These are phyloP conservation scores for Talaromyces sp. DNA, from an alignment of 2,329 filamentous ascomycete species.

Conservation along the genomic window DNA sequence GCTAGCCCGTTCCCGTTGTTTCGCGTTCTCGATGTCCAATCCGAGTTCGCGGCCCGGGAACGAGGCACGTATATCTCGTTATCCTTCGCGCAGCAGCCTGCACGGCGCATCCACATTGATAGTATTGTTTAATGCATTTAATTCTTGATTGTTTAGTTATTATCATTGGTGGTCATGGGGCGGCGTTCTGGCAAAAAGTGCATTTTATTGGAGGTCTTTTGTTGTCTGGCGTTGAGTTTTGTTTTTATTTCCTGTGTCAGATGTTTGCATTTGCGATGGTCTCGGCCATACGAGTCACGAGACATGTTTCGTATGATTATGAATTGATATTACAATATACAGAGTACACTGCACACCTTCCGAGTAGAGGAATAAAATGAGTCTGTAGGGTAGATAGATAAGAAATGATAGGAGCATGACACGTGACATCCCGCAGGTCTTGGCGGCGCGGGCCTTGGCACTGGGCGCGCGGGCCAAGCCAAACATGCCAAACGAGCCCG, in stretches of 20 bases:
- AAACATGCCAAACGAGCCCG: background rate
- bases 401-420: background rate
- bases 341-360: background rate
- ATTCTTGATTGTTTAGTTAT: conserved; percentile 1
- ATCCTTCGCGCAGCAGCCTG: background rate
- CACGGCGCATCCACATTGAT: conserved; percentile 1
- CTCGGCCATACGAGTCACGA: background rate
- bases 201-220: conserved; percentile 1
- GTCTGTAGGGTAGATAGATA: no score
- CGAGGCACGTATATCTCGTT: background rate
- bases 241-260: conserved; percentile 7
- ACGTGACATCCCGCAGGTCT: background rate
- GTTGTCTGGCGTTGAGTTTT: background rate
- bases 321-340: background rate
- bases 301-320: background rate
- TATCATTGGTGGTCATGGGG: background rate
- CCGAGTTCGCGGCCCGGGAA: background rate
- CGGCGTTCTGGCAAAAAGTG: background rate
- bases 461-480: background rate
- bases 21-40: background rate
- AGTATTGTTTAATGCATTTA: conserved; percentile 11
- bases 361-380: no score
- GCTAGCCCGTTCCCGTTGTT: conserved; percentile 18
- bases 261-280: background rate
- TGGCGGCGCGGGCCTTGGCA: no score